Base-by-base conservation (phyloP, 768 basidiomycete genomes). In the Russula vinacea region DNA sequence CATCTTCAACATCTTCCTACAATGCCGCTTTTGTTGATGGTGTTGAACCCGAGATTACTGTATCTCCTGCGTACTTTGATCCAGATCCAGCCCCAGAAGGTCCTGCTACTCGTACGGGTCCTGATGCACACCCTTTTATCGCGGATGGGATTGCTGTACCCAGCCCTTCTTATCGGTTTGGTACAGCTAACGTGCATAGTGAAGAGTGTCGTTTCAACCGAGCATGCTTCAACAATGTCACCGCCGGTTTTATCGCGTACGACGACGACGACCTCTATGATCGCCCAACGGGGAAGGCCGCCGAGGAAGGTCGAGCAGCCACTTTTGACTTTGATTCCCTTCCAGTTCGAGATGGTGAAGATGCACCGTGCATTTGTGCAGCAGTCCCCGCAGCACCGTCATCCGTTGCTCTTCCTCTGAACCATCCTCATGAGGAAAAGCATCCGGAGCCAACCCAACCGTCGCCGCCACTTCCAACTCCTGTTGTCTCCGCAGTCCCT, bases 51-150 rank as follows among this genome's bases (percentile, higher is more conserved):
- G 60, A 67, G 42, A 64, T 69, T 29, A 70, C 59, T 47, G 73
- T 81, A 40, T 81, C 80, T 14, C 78, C 78, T 17, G 80, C 79
- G 10, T 76, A 75, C 65, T 80, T 77, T 63, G 79, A 80, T 60
- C 76, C 77, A 39, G 70, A 78, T 16, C 79, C 80, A 8, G 75
- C 77, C 0, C 79, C 79, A 1, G 78, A 79, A 56, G 79, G 80
- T 1, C 79, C 78, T 17, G 78, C 79, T 16, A 80, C 78, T 1
- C 76, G 78, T 19, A 75, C 78, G 2, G 74, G 73, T 62, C 68
- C 77, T 7, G 64, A 75, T 69, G 52, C 76, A 66, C 14, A n/a
- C n/a, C n/a, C 71, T 61, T 16, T 60, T 72, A 42, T 70, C 70
- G 0, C 64, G 33, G 68, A 68, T 55, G 57, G 58, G 4, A 54